Evolutionary conservation across 1,139 yeast species (phyloP), one percentile per base, ranked within the genome.

Genomic region (Candida gigantensis): DNA sequence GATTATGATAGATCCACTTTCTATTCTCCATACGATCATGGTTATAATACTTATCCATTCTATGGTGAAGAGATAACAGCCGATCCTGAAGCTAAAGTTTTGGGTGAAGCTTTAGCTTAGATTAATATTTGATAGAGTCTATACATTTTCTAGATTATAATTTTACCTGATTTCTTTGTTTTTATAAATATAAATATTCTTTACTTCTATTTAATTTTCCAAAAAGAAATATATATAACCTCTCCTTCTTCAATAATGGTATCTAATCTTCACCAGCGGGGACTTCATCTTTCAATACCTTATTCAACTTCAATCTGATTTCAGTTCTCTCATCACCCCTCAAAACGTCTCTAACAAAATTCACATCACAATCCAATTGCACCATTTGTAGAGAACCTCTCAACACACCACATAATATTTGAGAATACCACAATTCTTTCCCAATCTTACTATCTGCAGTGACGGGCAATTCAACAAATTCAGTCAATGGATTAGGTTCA

Each of bases 351-450:
- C 82, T 79, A 3, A 87, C 77, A 58, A 90, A 92, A 50, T 67
- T 70, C 3, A 84, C 89, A 41, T 90, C 96, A 39, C 90, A 90
- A 44, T 90, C 96, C 51, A 92, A 66, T 57, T 92, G 98, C 3
- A 92, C 96, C 97, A 90, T 90, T 53, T 90, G 96, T 40, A 92
- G 65, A 0, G 96, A 92, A 3, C 98, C 97, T 39, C 88, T 75
- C 37, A 92, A 63, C 2, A 92, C 94, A 11, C 99, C 99, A 47
- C 94, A 86, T 26, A 89, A 65, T 3, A 92, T 75, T 54, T 92
- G 95, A 3, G 95, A 85, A 55, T 89, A 92, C 97, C 98, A 92
- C 39, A 92, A 67, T 51, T 85, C 89, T 46, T 75, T 77, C 40
- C 68, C 67, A 3, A 94, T 86, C 44, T 75, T 75, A 26, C 81